Evolutionary conservation across 805 yeast species (phyloP), one percentile per base, ranked within the genome.

Genomic region (Monosporozyma aerobia): DNA sequence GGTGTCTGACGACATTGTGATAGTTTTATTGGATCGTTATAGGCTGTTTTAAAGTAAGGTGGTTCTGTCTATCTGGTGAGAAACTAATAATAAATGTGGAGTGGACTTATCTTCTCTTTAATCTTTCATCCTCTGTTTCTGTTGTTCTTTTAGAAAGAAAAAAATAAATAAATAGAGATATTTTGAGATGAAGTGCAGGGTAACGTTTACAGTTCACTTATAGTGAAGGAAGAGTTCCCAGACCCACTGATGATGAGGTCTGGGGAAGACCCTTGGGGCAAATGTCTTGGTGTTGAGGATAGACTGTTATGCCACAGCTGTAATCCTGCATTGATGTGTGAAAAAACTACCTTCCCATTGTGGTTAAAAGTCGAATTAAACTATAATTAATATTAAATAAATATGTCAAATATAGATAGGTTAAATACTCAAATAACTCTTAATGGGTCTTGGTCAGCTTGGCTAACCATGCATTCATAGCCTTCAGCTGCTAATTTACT

Each of bases 381-480:
- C 33, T 30, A 10, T 2, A 8, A 30, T 30, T 7, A 33, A 33
- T 11, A 13, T 13, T 5, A 32, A 13, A 35, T 35, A 35, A 35
- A 35, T 35, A 14, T 35, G 39, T 35, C 39, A 44, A 30, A 44
- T 13, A 50, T 22, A 22, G 23, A 44, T 23, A 23, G 11, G 8
- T 2, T 27, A 27, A 44, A 47, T n/a, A 27, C 11, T 35, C 47
- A 54, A 2, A 54, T 44, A 3, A 52, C 30, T 30, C 43, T 14
- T 49, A 77, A 69, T 10, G 96, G 96, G 62, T 88, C 96, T 45
- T 59, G 65, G 63, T 89, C 96, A 1, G 69, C 64, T 48, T 68
- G 58, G 59, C 90, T 78, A 43, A 85, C 73, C 1, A 57, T 56
- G n/a, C 83, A 70, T 1, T 70, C 73, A 22, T 77, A 73, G 7